Base-by-base conservation (phyloP, 2,329 filamentous ascomycete species). In the Lasiodiplodia gonubiensis region DNA sequence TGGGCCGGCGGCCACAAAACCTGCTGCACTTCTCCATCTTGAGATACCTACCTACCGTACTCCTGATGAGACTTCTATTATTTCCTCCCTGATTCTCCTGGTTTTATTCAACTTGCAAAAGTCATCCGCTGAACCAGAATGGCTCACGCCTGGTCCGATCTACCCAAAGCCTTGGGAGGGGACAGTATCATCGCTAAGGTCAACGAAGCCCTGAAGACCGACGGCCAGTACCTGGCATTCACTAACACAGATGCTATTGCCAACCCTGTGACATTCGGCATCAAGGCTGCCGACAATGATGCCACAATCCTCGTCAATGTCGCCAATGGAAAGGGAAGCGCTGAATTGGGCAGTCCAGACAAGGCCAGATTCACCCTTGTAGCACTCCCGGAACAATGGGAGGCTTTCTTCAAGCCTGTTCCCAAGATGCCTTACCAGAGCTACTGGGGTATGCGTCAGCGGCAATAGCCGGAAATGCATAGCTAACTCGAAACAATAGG, bases 351-450 rank as follows among this genome's bases (percentile, higher is more conserved):
- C 16, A 69, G 71, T 6, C 61, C 74, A 4, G 75, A 77, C 59
- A 76, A 78, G 67, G 74, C 76, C 0, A 52, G 76, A 0, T 83
- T 82, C 70, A 76, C 74, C 0, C 75, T 83, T 4, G 77, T 75
- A 23, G 81, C 81, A 12, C 72, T 80, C 2, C 79, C 81, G 3
- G 79, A 82, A 68, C 80, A 83, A 73, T 83, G 81, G 81, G 77
- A 81, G 70, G 74, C 81, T 55, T 81, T 81, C 72, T 82, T 82
- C 75, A 77, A 82, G 67, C 74, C 76, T 39, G 78, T 80, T 1
- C 81, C 80, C 4, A 77, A 75, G 1, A 51, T 39, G 39, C 80
- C 81, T 16, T 82, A 83, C 68, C 80, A 83, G 67, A 80, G 78
- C 67, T 83, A 81, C 70, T 82, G 80, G 80, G 79, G 79, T 71